These are phyloP conservation scores for Venturia effusa DNA, from an alignment of 2,329 filamentous ascomycete species.

Conservation along the genomic window DNA sequence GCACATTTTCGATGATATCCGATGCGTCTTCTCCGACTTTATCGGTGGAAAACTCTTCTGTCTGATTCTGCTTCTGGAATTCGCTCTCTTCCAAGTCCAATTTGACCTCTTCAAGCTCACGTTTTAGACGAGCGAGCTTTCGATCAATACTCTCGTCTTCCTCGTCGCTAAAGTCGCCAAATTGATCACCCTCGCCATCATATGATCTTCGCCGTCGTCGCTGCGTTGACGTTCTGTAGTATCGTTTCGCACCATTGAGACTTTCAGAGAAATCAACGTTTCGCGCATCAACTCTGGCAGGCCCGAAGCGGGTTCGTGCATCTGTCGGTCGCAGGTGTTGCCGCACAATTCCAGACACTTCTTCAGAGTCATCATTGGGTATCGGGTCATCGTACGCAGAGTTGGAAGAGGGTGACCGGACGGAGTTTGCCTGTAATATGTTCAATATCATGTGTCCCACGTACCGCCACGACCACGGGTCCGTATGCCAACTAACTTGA, in stretches of 20 bases:
- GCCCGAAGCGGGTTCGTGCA: slow-evolving; percentile 70
- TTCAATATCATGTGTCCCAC: slow-evolving; percentile 8
- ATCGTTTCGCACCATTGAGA: slow-evolving; percentile 64
- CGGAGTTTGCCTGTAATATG: slow-evolving; percentile 18
- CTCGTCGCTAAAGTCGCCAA: slow-evolving; percentile 68
- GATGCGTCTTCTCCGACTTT: slow-evolving; percentile 34
- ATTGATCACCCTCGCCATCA: slow-evolving; percentile 39
- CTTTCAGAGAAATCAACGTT: slow-evolving; percentile 86
- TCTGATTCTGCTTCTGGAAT: slow-evolving; percentile 23
- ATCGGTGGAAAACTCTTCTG: slow-evolving; percentile 14
- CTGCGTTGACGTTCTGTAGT: slow-evolving; percentile 65
- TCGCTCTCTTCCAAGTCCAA: slow-evolving; percentile 39
- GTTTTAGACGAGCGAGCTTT: slow-evolving; percentile 70
- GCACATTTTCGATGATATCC: slow-evolving; percentile 45
- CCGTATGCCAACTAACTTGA: slow-evolving; percentile 44
- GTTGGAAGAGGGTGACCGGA: slow-evolving; percentile 27
- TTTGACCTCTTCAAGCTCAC: slow-evolving; percentile 61
- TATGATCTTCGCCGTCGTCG: slow-evolving; percentile 53
- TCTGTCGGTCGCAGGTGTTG: slow-evolving; percentile 65
- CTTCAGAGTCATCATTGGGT: not conserved
- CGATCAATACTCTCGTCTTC: slow-evolving; percentile 67
- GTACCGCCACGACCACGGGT: not conserved
- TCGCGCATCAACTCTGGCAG: slow-evolving; percentile 62
- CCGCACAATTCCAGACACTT: slow-evolving; percentile 50
- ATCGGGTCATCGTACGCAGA: slow-evolving; percentile 47